Base-by-base conservation (phyloP, 2,329 filamentous ascomycete species). In the Arachnomyces sp. region DNA sequence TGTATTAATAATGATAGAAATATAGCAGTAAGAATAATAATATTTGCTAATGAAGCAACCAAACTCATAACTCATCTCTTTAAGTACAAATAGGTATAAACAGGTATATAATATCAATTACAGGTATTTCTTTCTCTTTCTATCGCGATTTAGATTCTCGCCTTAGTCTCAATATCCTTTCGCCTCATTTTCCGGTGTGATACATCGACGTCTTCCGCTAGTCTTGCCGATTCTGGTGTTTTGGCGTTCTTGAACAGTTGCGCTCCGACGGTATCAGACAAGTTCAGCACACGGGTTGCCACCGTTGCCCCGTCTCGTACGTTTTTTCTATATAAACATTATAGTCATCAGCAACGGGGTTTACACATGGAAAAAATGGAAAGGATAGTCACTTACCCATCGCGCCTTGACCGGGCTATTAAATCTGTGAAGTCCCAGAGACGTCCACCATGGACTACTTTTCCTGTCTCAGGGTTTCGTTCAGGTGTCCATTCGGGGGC, bases 341-440 rank as follows among this genome's bases (percentile, higher is more conserved):
- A 28, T 29, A 7, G n/a, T n/a, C 3, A 16, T 49, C 36, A 46
- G 37, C 30, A 35, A 14, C 15, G 30, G 21, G 5, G 21, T 25
- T 25, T 5, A 9, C 21, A 25, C 9, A 5, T 25, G 21, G 8
- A 32, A 39, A 9, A 28, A 17, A 3, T 25, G 11, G 16, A 28
- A 31, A 34, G 40, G 32, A n/a, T 17, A 13, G 34, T n/a, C 7
- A 36, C 62, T 51, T 38, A 68, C 66, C 92, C 92, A 67, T 96
- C 92, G 32, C 90, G 74, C 25, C 92, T 73, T 33, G 80, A 85
- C 36, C 78, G 74, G 6, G 87, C 86, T 47, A 98, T 95, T 56
- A 82, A 77, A 60, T 95, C 88, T 3, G 84, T 90, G 54, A 96
- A 94, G 41, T 87, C 79, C 92, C 92, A 98, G 5, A 98, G 68